These are phyloP conservation scores for Thalassiosira sp. DNA, from an alignment of 352 stramenopile genomes.

Conservation along the genomic window DNA sequence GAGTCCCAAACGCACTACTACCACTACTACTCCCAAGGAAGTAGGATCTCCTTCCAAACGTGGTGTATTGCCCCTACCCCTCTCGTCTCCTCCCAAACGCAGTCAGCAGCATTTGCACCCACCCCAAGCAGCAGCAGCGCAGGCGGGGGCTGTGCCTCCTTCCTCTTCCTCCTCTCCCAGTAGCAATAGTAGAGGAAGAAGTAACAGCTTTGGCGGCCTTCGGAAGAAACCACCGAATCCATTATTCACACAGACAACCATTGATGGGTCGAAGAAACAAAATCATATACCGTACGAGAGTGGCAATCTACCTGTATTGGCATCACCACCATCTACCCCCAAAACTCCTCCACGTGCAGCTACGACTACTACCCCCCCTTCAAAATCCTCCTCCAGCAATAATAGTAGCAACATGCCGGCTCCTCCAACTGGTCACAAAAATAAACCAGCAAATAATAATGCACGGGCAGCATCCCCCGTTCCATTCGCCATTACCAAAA, in stretches of 20 bases:
- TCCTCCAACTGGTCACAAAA: slow-evolving; percentile 4
- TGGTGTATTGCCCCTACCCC: background rate
- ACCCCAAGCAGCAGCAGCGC: too few relatives aligned
- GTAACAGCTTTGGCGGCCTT: background rate
- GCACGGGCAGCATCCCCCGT: too few relatives aligned
- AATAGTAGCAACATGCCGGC: too few relatives aligned
- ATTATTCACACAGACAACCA: background rate
- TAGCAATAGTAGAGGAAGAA: background rate
- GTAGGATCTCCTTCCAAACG: background rate
- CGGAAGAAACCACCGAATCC: background rate
- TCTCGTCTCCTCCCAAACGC: background rate
- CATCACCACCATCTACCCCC: background rate
- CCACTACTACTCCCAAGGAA: background rate
- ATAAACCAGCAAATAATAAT: background rate
- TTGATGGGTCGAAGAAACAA: background rate
- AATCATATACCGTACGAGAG: background rate
- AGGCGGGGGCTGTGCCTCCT: too few relatives aligned
- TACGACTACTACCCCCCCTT: too few relatives aligned
- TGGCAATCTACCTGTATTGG: too few relatives aligned
- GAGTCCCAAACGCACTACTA: background rate
- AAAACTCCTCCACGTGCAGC: background rate
- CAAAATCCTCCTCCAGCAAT: too few relatives aligned
- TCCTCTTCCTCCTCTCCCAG: background rate
- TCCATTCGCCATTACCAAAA: too few relatives aligned
- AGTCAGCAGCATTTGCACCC: too few relatives aligned